Percentiles rank a stretch among this genome's conserved stretches.
These are phyloP conservation scores for Fusarium anguioides DNA, from an alignment of 2,329 filamentous ascomycete species.

Conservation along the genomic window DNA sequence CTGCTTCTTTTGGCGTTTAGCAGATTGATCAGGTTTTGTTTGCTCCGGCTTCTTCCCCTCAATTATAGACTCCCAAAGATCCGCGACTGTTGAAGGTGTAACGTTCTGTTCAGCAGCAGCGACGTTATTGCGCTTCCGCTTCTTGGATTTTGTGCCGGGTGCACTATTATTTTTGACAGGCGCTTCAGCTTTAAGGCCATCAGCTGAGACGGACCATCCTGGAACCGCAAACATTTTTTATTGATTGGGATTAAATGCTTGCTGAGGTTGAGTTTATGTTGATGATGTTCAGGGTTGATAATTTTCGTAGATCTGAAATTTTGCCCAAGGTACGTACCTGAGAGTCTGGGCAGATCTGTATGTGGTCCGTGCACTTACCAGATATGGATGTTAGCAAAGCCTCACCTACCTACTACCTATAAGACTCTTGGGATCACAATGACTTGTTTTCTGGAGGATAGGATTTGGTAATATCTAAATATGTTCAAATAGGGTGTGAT, in stretches of 20 bases:
- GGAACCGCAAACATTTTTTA: conserved; percentile 86
- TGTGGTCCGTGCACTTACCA: conserved; percentile 13
- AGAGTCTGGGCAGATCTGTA: conserved; percentile 4
- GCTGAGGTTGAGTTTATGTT: conserved; percentile 23
- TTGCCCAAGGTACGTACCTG: conserved; percentile 26
- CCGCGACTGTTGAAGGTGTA: conserved; percentile 76
- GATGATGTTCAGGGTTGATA: conserved; percentile 12
- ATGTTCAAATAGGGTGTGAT: too few species aligned
- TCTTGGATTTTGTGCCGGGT: conserved; percentile 63
- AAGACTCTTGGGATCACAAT: not conserved
- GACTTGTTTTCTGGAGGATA: too few species aligned
- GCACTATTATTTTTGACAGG: conserved; percentile 47
- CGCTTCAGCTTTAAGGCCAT: conserved; percentile 76
- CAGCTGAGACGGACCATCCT: conserved; percentile 86
- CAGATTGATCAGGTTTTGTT: conserved; percentile 40
- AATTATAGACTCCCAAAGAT: conserved; percentile 83
- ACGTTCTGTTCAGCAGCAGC: conserved; percentile 57
- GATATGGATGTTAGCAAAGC: conserved; percentile 2
- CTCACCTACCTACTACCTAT: too few species aligned
- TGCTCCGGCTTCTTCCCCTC: conserved; percentile 67
- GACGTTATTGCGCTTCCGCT: conserved; percentile 62
- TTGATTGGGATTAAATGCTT: not conserved
- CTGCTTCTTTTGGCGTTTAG: conserved; percentile 51
- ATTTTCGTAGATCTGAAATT: conserved; percentile 29
- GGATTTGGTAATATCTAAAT: too few species aligned